These are phyloP conservation scores for Oxyria digyna DNA, from an alignment of 148 eudicot species.

Conservation along the genomic window DNA sequence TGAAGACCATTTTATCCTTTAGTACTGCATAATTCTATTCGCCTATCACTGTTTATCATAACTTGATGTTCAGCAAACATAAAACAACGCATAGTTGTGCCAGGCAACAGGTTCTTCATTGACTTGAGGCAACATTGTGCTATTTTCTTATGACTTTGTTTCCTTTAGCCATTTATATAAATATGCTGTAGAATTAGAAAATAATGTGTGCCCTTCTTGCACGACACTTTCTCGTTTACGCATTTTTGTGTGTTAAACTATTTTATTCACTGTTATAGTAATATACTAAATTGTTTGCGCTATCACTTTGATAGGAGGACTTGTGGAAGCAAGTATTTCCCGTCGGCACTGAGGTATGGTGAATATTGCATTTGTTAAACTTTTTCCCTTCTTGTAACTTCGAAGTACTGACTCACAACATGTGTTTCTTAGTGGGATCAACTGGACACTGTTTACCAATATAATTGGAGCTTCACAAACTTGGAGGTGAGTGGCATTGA, in stretches of 20 bases:
- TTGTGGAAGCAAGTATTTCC: constrained; percentile 93
- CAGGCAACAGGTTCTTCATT: too few relatives aligned
- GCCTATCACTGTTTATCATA: neutral
- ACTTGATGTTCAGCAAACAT: neutral
- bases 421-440: constrained; percentile 73
- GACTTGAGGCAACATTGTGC: neutral
- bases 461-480: constrained; percentile 81
- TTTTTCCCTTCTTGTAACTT: neutral
- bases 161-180: neutral
- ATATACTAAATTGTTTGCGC: neutral
- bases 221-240: neutral
- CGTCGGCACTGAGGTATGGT: constrained; percentile 93
- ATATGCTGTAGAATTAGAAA: neutral
- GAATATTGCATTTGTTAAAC: neutral
- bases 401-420: neutral
- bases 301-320: constrained; percentile 65
- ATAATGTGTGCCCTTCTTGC: neutral
- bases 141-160: neutral
- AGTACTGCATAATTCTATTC: neutral
- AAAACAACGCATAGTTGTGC: neutral
- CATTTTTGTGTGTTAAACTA: neutral
- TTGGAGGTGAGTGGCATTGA: constrained; percentile 55
- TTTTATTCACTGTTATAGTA: neutral
- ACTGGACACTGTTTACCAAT: constrained; percentile 67
- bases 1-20: neutral